Base-by-base conservation (phyloP, 2,329 filamentous ascomycete genomes). In the Daldinia sp. region DNA sequence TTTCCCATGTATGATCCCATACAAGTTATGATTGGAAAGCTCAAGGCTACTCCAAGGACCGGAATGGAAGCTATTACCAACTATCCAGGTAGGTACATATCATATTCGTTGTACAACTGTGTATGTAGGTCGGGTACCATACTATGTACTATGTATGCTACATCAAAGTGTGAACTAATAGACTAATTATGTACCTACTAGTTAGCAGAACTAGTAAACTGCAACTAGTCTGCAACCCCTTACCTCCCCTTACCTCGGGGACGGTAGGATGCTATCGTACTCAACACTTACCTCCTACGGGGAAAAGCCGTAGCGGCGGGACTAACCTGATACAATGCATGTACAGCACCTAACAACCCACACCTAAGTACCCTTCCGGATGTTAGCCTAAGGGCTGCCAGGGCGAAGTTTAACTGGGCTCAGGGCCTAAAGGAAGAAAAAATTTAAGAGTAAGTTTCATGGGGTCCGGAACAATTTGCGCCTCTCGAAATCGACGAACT, bases 311-410 rank as follows among this genome's bases (percentile, higher is more conserved):
- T 23, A 13, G 48, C 9, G 35, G 62, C 59, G 56, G 62, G 37
- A 65, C 57, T 56, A 41, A 28, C 26, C 15, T 58, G 28, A 41
- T 42, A 30, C 23, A 15, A 30, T n/a, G 18, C 7, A 35, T 28
- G 26, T 53, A 39, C 39, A 46, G 33, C 37, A 54, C 51, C 33
- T 59, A 37, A 57, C 7, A 41, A 20, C 33, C 54, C 37, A 42
- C 18, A 30, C 26, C 39, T 41, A 28, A 26, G 9, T 23, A 57
- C 39, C 28, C 51, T 56, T 58, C 46, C 63, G 55, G 56, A 48
- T 59, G 35, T 64, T 66, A 58, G 58, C 62, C 39, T 30, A 56
- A 71, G 63, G 62, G 59, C 68, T 60, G 60, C 53, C 44, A 69
- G 66, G 62, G 65, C 65, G 62, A 61, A 60, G 64, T 67, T 71